phyloP scores from a whole-genome alignment of 2,329 filamentous ascomycete species.

The Pseudocercospora crystallina region DNA sequence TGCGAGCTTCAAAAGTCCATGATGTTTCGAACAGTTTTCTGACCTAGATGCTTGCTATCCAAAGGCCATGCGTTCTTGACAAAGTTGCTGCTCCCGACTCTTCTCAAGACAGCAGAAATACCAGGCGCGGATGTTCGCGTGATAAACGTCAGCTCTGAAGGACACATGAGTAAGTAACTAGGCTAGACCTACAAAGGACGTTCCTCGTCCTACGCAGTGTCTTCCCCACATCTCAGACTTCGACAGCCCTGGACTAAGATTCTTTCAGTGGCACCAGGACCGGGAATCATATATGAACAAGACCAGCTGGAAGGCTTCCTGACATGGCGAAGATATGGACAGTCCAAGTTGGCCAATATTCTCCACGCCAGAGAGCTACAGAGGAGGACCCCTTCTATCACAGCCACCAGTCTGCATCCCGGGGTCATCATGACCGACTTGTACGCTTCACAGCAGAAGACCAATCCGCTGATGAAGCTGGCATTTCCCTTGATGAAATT shows the following conservation, averaged over 20 bases:
- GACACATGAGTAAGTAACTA: too few relatives aligned
- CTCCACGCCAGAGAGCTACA: conserved; percentile 61
- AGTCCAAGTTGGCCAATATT: conserved; percentile 61
- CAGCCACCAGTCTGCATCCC: conserved; percentile 63
- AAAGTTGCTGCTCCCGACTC: conserved; percentile 46
- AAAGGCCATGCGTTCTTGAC: conserved; percentile 53
- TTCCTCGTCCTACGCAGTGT: too few relatives aligned
- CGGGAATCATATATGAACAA: conserved; percentile 39
- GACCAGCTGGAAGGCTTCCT: conserved; percentile 32
- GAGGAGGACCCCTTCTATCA: conserved; percentile 57
- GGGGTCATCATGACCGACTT: conserved; percentile 64
- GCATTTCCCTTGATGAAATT: conserved; percentile 16
- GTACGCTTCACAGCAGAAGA: conserved; percentile 20
- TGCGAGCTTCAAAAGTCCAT: too few relatives aligned
- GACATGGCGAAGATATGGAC: conserved; percentile 55
- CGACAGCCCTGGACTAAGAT: too few relatives aligned
- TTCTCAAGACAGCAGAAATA: conserved; percentile 41
- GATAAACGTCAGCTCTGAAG: conserved; percentile 44
- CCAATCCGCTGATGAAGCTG: conserved; percentile 8
- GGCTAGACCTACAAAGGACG: too few relatives aligned
- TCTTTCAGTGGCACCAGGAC: conserved; percentile 24
- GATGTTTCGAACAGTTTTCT: neutral
- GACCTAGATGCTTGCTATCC: conserved; percentile 26
- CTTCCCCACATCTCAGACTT: too few relatives aligned
- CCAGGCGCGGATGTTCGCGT: conserved; percentile 46